phyloP scores from a whole-genome alignment of 176 grass and related monocot genomes.

The Paspalum vaginatum region DNA sequence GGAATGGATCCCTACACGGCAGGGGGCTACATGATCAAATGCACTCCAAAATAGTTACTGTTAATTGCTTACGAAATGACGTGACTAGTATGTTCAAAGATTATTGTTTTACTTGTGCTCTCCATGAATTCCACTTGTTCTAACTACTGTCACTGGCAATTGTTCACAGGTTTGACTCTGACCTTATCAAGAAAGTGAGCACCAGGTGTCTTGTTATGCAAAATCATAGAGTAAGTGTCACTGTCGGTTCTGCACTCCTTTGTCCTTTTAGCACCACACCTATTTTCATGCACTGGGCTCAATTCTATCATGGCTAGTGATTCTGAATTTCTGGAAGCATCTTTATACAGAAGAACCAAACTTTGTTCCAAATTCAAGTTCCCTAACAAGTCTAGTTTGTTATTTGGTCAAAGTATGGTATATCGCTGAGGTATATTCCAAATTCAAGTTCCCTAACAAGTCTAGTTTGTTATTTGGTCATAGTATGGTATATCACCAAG shows the following conservation, averaged over 20 bases:
- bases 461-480: constrained; percentile 37
- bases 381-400: constrained; percentile 46
- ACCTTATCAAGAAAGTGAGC: constrained; percentile 79
- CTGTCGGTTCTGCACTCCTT: background rate
- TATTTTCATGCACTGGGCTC: constrained; percentile 5
- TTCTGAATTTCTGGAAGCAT: constrained; percentile 11
- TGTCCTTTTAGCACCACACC: background rate
- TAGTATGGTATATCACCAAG: constrained; percentile 80
- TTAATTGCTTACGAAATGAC: constrained; percentile 1
- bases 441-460: constrained; percentile 20
- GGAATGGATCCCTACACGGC: background rate
- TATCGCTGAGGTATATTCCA: constrained; percentile 49
- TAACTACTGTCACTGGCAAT: background rate
- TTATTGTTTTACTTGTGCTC: background rate
- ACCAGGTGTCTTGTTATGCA: constrained; percentile 90
- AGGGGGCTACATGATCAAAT: background rate
- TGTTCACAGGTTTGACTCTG: constrained; percentile 63
- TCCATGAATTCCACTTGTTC: constrained; percentile 23
- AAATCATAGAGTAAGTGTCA: constrained; percentile 76
- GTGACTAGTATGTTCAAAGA: background rate
- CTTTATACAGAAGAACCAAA: background rate
- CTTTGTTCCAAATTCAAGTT: background rate
- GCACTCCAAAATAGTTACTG: background rate
- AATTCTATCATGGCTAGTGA: background rate
- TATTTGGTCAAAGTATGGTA: constrained; percentile 64